Percentiles rank a stretch among this genome's conserved stretches.
Evolutionary conservation across 108 stramenopile genomes (phyloP).

Genomic region (Parmales sp.): DNA sequence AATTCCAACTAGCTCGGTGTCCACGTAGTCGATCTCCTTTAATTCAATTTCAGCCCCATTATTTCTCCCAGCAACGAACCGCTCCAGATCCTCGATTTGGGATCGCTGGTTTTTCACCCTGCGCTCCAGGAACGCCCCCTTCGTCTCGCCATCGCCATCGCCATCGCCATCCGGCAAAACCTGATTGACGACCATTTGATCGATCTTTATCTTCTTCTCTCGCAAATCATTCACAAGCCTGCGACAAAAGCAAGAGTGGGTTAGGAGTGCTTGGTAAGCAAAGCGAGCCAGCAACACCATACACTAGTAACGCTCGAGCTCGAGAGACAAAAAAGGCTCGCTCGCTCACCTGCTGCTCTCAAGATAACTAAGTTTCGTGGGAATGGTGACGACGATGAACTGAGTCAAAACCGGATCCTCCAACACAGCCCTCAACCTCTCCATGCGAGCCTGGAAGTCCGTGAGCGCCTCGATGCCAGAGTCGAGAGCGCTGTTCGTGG

Average conservation of each 20-base stretch:
- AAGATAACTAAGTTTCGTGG: slow-evolving; percentile 65
- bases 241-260: too few species aligned
- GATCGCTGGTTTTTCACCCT: not conserved
- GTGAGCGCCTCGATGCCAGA: slow-evolving; percentile 55
- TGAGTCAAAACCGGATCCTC: slow-evolving; percentile 40
- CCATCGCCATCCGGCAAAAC: not conserved
- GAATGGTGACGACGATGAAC: slow-evolving; percentile 84
- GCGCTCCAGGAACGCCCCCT: not conserved
- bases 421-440: slow-evolving; percentile 33
- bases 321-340: too few species aligned
- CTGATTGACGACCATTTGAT: not conserved
- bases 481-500: slow-evolving; percentile 34
- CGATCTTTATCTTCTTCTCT: not conserved
- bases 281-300: too few species aligned
- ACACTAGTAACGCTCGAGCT: too few species aligned
- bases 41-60: not conserved
- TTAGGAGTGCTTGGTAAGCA: too few species aligned
- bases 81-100: not conserved
- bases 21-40: not conserved
- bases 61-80: too few species aligned
- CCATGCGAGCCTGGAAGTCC: slow-evolving; percentile 52
- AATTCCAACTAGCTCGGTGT: not conserved
- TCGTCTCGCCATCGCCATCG: not conserved
- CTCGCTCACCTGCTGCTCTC: slow-evolving; percentile 65
- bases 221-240: not conserved